Evolutionary conservation across 2,329 filamentous ascomycete species (phyloP), one percentile per base, ranked within the genome.

Genomic region (Ophiosphaerella korrae): DNA sequence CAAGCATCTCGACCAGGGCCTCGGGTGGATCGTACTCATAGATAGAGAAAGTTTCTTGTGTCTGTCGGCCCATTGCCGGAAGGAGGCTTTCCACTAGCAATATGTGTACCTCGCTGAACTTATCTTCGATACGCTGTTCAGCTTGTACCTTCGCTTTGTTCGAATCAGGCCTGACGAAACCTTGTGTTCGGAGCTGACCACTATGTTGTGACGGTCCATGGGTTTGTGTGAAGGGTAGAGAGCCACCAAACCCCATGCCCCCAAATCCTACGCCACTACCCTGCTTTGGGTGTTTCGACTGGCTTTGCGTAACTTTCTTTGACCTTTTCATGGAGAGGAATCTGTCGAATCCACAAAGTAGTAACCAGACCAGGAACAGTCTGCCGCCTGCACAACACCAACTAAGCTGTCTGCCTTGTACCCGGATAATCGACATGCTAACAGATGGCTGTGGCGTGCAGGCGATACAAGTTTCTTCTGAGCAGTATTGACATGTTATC

Each of bases 341-440:
- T n/a, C 60, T 44, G 50, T 77, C 75, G 37, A 72, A 72, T 13
- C 68, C 68, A 41, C 68, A 74, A 7, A 78, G 64, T 1, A 76
- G 45, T 4, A 66, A 53, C 73, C 73, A 77, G 36, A 75, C 67
- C 13, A 72, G 29, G 44, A 71, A 64, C 9, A 73, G 23, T 7
- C 68, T 62, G 13, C 69, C 71, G 4, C 53, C 42, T 21, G 59
- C 57, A 50, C 74, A 77, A 54, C 74, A 75, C 73, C 72, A 75
- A 9, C 53, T 50, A 7, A 66, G 35, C 6, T 60, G 48, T 8
- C 44, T 58, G 4, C 48, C 49, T 3, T 47, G 14, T 8, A 57
- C 37, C 12, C 24, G 41, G 16, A 49, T 34, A n/a, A 14, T 34
- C 2, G 50, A 56, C 24, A 9, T 29, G 8, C 40, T 51, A 4